Conservation (phyloP, 345 rosid species). For the Raphanus sativus region DNA sequence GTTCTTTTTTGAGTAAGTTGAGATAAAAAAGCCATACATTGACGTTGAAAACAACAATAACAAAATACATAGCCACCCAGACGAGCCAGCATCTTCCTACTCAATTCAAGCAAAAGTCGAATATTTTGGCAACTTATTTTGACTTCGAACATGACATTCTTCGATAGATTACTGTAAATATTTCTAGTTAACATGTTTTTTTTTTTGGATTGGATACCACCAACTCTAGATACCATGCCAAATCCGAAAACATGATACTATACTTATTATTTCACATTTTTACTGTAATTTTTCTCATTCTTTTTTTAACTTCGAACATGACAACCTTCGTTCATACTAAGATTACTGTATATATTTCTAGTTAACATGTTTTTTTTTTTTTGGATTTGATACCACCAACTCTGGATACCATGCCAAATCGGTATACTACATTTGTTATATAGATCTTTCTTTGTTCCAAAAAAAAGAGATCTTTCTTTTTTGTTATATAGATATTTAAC, state of each 20-base stretch:
- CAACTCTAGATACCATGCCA: too few relatives aligned
- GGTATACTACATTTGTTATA: background rate
- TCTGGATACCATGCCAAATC: conserved; percentile 4
- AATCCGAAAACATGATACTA: too few relatives aligned
- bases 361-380: background rate
- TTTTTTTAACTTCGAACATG: background rate
- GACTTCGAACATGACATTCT: background rate
- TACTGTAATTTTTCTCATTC: background rate
- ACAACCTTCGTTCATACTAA: background rate
- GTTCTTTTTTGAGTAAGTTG: background rate
- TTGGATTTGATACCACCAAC: background rate
- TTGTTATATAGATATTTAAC: background rate
- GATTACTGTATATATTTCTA: background rate
- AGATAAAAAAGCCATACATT: background rate
- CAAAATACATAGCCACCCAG: background rate
- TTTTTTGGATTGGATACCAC: too few relatives aligned
- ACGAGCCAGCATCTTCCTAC: background rate
- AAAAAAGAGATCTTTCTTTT: too few relatives aligned
- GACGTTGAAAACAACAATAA: background rate
- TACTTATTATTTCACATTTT: background rate
- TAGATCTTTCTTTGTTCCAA: too few relatives aligned
- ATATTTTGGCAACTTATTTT: background rate
- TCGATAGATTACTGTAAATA: too few relatives aligned
- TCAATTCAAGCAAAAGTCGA: background rate
- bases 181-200: too few relatives aligned